phyloP scores from a whole-genome alignment of 768 basidiomycete species.

The Suillus subaureus region DNA sequence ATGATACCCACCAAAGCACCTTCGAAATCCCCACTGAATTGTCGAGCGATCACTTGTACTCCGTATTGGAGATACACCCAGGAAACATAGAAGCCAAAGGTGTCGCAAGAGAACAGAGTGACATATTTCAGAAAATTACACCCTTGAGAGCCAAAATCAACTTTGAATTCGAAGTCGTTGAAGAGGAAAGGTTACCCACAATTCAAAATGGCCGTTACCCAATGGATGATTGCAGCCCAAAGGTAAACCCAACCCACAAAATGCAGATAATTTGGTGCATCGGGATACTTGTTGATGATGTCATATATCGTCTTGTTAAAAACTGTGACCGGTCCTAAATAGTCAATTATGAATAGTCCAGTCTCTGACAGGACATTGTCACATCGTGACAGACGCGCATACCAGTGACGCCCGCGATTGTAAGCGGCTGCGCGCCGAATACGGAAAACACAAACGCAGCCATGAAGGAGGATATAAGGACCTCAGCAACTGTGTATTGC shows the following conservation, averaged over 20 bases:
- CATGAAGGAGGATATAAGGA: slow-evolving; percentile 83
- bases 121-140: slow-evolving; percentile 87
- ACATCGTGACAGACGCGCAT: slow-evolving; percentile 14
- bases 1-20: slow-evolving; percentile 67
- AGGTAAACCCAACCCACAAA: slow-evolving; percentile 94
- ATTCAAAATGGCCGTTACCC: slow-evolving; percentile 78
- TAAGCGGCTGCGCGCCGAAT: slow-evolving; percentile 88
- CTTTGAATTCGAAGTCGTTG: background rate
- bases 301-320: slow-evolving; percentile 89
- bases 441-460: slow-evolving; percentile 86
- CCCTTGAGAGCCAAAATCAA: slow-evolving; percentile 43
- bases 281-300: slow-evolving; percentile 57
- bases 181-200: slow-evolving; percentile 45
- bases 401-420: slow-evolving; percentile 92
- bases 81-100: slow-evolving; percentile 91
- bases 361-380: background rate
- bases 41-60: slow-evolving; percentile 78
- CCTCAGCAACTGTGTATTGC: slow-evolving; percentile 89
- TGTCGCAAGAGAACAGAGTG: slow-evolving; percentile 88
- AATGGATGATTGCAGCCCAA: slow-evolving; percentile 87
- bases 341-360: slow-evolving; percentile 8
- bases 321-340: slow-evolving; percentile 83
- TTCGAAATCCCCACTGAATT: slow-evolving; percentile 49
- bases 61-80: slow-evolving; percentile 92
- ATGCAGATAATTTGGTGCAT: slow-evolving; percentile 76